A percentile compares a stretch with the other conserved stretches of the same genome.
Conservation (phyloP, 2,329 filamentous ascomycete genomes). For the Chaetomiaceae sp. region DNA sequence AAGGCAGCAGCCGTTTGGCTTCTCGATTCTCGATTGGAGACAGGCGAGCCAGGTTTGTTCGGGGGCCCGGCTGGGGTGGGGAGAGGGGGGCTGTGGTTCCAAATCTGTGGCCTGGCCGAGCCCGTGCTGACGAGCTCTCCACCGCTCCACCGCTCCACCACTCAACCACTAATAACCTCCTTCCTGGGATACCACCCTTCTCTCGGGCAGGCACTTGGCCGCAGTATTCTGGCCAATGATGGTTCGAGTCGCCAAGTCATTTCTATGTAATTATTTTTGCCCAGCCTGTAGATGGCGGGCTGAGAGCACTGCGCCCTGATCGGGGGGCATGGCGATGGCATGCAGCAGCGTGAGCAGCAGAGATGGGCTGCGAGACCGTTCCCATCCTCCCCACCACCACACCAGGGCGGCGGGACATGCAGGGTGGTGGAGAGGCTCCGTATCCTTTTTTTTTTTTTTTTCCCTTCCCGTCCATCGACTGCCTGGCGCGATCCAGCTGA, state of each 20-base stretch:
- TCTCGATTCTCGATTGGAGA: neutral
- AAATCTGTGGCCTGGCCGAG: constrained; percentile 3
- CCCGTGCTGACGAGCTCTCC: constrained; percentile 14
- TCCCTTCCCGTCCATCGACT: too few species aligned
- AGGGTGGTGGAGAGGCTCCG: neutral
- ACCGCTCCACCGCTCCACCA: constrained; percentile 4
- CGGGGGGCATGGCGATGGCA: neutral
- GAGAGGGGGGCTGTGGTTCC: constrained; percentile 10
- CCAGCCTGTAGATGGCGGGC: constrained; percentile 17
- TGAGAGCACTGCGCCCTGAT: constrained; percentile 23
- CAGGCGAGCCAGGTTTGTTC: neutral
- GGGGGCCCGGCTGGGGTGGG: neutral
- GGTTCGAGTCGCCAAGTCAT: neutral
- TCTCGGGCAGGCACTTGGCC: constrained; percentile 6
- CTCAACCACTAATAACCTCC: too few species aligned
- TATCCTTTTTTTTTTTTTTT: neutral
- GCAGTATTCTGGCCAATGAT: constrained; percentile 25
- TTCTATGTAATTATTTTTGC: constrained; percentile 24
- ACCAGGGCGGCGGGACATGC: neutral
- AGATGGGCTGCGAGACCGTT: neutral
- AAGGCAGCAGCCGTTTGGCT: constrained; percentile 15
- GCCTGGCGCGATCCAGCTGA: neutral
- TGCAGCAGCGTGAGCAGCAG: neutral
- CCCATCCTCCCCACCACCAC: neutral
- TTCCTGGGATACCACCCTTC: constrained; percentile 14